Evolutionary conservation across 2,329 filamentous ascomycete species (phyloP).

Genomic region (Graphilbum sp.): DNA sequence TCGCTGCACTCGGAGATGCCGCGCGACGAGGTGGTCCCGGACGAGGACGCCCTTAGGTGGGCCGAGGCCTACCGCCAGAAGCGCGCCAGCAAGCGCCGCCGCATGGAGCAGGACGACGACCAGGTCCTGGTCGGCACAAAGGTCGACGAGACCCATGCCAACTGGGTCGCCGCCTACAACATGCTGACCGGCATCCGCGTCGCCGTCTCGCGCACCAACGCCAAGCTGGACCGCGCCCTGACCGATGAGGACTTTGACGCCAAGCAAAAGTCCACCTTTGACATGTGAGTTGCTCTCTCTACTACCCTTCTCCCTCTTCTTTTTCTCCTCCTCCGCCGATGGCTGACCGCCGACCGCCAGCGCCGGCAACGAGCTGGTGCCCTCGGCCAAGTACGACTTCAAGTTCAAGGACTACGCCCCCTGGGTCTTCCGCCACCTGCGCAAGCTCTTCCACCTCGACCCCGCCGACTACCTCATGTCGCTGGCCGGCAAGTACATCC

Average conservation of each 20-base stretch:
- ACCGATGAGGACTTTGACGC: conserved; percentile 85
- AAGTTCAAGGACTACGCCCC: conserved; percentile 99
- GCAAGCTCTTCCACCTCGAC: conserved; percentile 75
- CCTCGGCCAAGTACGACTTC: conserved; percentile 98
- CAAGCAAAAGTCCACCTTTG: conserved; percentile 96
- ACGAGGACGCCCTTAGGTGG: conserved; percentile 85
- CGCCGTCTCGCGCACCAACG: conserved; percentile 88
- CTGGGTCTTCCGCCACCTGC: conserved; percentile 92
- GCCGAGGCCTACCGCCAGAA: conserved; percentile 87
- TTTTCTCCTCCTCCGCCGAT: background rate
- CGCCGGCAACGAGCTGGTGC: conserved; percentile 91
- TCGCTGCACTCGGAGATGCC: conserved; percentile 74
- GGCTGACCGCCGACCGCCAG: conserved; percentile 29
- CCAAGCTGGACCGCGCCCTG: conserved; percentile 81
- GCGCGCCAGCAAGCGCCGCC: conserved; percentile 69
- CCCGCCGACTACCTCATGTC: conserved; percentile 98
- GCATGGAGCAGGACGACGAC: conserved; percentile 78
- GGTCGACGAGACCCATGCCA: conserved; percentile 91
- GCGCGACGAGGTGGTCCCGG: conserved; percentile 66
- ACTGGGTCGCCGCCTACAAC: conserved; percentile 97
- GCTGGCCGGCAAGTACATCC: conserved; percentile 92
- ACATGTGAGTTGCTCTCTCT: conserved; percentile 50
- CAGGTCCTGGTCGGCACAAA: conserved; percentile 91
- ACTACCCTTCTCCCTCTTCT: background rate
- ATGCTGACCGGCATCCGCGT: conserved; percentile 99